These are phyloP conservation scores for Amaranthus cruentus DNA, from an alignment of 148 eudicot genomes.

Conservation along the genomic window DNA sequence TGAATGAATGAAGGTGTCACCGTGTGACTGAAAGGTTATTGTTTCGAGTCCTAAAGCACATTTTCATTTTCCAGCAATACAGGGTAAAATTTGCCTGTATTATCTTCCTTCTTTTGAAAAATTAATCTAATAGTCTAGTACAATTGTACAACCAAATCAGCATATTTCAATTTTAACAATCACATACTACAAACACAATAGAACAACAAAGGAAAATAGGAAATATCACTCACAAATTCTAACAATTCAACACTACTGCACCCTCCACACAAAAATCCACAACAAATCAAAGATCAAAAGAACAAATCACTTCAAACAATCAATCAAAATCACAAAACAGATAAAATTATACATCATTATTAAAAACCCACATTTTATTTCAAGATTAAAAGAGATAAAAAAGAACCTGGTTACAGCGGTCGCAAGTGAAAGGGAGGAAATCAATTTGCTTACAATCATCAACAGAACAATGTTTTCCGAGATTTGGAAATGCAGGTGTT, in stretches of 20 bases:
- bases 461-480: conserved; percentile 79
- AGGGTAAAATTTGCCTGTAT: no score
- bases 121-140: no score
- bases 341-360: not conserved
- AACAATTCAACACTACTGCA: not conserved
- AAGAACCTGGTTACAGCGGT: conserved; percentile 61
- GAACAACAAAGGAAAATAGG: no score
- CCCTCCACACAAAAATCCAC: not conserved
- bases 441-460: conserved; percentile 74
- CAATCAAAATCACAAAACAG: not conserved
- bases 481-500: conserved; percentile 79
- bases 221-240: not conserved
- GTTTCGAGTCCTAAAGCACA: no score
- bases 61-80: no score
- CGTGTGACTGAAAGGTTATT: no score
- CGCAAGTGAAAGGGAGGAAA: conserved; percentile 94
- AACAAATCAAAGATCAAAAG: not conserved
- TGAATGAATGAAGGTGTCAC: no score
- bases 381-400: not conserved
- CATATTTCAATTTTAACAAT: no score
- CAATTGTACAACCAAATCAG: no score
- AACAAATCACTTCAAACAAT: no score
- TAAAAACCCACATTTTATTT: not conserved
- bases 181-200: no score
- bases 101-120: no score